Evolutionary conservation across 2,329 filamentous ascomycete species (phyloP), one percentile per base, ranked within the genome.

Genomic region (Fusarium sp.): DNA sequence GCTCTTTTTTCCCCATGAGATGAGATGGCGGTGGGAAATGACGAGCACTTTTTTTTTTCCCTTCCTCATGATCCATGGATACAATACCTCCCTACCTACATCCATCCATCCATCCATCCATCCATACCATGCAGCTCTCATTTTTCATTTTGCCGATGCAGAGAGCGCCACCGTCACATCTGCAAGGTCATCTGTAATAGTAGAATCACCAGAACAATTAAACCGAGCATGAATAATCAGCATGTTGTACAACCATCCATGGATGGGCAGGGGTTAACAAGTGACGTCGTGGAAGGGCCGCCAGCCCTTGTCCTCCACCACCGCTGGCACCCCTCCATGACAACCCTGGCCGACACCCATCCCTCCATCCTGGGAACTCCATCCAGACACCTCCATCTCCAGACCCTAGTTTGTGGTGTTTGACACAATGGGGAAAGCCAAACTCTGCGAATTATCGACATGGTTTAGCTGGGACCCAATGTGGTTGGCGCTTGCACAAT

Each of bases 391-490:
- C 64, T 69, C 69, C 62, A 63, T 62, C 35, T 71, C 63, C n/a
- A 50, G 58, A 65, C 38, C 65, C 69, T 63, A 64, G 68, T 45
- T 65, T 33, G 40, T 60, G 33, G 57, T 63, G 35, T 60, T 68
- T 68, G 45, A 45, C 65, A 61, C 63, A 67, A 74, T 69, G 63
- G 70, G 75, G 64, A 71, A 74, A 70, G 61, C 36, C 38, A 42
- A 52, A 40, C 45, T 52, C 45, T 60, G 54, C 36, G 56, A 52
- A 36, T 64, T 74, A 68, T 67, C 52, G 57, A 52, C 63, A 42
- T 58, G 74, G 74, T 63, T 65, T 75, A 68, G 66, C 54, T 63
- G 58, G 31, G 58, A 65, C 75, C 75, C 59, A 72, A 74, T 70
- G 40, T 65, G 67, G 75, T 33, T 40, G 63, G 22, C 63, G 36